phyloP scores from a whole-genome alignment of 2,329 filamentous ascomycete species.

The Parastagonospora avenae region DNA sequence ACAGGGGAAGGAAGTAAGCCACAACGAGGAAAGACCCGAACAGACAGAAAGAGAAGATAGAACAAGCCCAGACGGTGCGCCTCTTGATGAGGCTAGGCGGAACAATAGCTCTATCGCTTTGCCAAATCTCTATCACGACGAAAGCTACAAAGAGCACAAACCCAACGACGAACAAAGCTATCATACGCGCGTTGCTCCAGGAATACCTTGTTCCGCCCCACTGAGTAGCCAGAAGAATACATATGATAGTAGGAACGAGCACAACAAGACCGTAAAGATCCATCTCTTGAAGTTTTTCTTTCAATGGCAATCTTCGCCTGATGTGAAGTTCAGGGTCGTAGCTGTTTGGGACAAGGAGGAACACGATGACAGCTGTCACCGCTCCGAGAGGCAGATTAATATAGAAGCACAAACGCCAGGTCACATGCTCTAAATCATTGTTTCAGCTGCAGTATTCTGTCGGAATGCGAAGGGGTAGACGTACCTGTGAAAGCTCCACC shows the following conservation, averaged over 20 bases:
- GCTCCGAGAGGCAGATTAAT: constrained; percentile 31
- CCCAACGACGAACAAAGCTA: constrained; percentile 50
- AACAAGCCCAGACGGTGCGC: constrained; percentile 12
- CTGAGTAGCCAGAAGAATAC: constrained; percentile 38
- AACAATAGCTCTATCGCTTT: constrained; percentile 16
- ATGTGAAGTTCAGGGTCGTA: constrained; percentile 1
- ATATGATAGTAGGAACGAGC: constrained; percentile 31
- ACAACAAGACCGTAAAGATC: constrained; percentile 37
- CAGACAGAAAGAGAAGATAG: constrained; percentile 11
- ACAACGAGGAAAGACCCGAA: constrained; percentile 12
- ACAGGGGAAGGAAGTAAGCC: constrained; percentile 23
- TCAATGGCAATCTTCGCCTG: constrained; percentile 1
- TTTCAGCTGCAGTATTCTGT: too few relatives aligned
- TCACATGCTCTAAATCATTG: constrained; percentile 27
- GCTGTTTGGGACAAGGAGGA: constrained; percentile 48
- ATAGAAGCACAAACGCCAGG: constrained; percentile 11
- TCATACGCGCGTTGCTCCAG: constrained; percentile 51
- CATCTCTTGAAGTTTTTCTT: constrained; percentile 15
- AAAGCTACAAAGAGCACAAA: constrained; percentile 50
- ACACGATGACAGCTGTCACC: constrained; percentile 13
- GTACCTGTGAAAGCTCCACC: constrained; percentile 36
- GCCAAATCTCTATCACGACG: constrained; percentile 26
- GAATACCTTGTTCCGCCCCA: constrained; percentile 36
- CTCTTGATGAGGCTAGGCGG: constrained; percentile 19
- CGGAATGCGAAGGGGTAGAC: not conserved